phyloP scores from a whole-genome alignment of 1,284 basidiomycete genomes.

The Pseudozyma tsukubaensis region DNA sequence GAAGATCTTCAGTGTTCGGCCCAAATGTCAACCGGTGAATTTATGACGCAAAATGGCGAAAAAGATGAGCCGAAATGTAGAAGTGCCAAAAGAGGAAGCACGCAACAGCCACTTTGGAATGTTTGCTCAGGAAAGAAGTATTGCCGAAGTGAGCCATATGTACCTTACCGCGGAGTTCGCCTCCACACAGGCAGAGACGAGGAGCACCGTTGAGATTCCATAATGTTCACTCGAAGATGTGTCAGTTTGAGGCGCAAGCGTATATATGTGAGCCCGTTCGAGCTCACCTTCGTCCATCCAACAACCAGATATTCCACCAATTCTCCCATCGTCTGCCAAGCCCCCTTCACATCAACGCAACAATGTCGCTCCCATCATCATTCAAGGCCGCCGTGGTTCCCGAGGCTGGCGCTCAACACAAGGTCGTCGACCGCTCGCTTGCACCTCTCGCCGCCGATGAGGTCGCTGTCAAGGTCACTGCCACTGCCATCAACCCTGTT shows the following conservation, averaged over 20 bases:
- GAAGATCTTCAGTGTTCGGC: not conserved
- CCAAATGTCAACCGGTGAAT: not conserved
- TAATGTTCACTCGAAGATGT: not conserved
- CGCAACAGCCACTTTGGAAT: conserved; percentile 1
- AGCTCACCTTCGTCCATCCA: not conserved
- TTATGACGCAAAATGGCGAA: conserved; percentile 1
- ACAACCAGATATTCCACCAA: not conserved
- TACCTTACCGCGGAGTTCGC: not conserved
- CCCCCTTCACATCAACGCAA: not conserved
- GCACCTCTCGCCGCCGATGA: conserved; percentile 34
- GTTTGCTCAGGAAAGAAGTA: conserved; percentile 6
- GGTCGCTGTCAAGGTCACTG: conserved; percentile 48
- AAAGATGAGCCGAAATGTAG: not conserved
- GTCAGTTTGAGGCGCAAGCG: not conserved
- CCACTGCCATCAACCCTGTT: conserved; percentile 59
- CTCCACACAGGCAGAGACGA: not conserved
- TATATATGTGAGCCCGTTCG: not conserved
- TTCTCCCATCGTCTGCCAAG: not conserved
- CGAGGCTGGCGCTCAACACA: conserved; percentile 34
- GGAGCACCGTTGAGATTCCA: not conserved
- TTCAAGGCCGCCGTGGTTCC: conserved; percentile 43
- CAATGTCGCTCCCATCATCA: conserved; percentile 35
- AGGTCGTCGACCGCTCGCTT: conserved; percentile 30
- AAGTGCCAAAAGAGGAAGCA: not conserved
- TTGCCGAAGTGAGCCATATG: conserved; percentile 1